Base-by-base conservation (phyloP, 805 yeast genomes). In the Ogataea parapolymorpha region DNA sequence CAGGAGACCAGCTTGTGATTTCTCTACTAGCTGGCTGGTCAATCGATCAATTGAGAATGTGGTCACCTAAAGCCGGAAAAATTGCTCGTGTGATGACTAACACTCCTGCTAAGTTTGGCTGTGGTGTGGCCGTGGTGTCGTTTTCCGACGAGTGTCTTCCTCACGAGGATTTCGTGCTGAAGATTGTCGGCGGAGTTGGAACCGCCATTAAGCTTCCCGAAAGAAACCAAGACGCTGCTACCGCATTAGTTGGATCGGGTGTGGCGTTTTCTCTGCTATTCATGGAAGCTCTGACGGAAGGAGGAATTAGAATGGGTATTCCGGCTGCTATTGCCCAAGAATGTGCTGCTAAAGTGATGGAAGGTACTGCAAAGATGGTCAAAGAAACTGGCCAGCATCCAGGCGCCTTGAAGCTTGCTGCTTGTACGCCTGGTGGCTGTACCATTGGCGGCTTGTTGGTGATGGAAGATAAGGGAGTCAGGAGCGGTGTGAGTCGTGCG, bases 341-440 rank as follows among this genome's bases (percentile, higher is more conserved):
- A 49, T 82, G 95, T 53, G 97, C 98, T 9, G 85, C 95, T 22
- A 91, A 89, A 65, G 96, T 91, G 14, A 73, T 89, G 79, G 90
- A 84, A 62, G 99, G 99, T 17, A 85, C 97, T 11, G 91, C 93
- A 12, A 81, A 80, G 65, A 85, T 93, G 96, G 90, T 83, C 1
- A 75, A 82, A 48, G 77, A 79, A 50, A 81, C 89, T 9, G 89
- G 87, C 3, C 78, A 73, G 32, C 96, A 91, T 58, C 99, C 99
- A 9, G 91, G 93, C 14, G 87, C 77, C 10, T 74, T 93, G 61
- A 86, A 86, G 60, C 80, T 85, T 60, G 82, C 81, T 54, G 93
- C 93, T 7, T 89, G 96, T 60, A 93, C 99, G 0, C 99, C 99
- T 17, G 99, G 93, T 23, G 99, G 99, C 25, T 90, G 97, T 37